Evolutionary conservation across 176 grass and related monocot species (phyloP).

Genomic region (Bolboschoenus planiculmis): DNA sequence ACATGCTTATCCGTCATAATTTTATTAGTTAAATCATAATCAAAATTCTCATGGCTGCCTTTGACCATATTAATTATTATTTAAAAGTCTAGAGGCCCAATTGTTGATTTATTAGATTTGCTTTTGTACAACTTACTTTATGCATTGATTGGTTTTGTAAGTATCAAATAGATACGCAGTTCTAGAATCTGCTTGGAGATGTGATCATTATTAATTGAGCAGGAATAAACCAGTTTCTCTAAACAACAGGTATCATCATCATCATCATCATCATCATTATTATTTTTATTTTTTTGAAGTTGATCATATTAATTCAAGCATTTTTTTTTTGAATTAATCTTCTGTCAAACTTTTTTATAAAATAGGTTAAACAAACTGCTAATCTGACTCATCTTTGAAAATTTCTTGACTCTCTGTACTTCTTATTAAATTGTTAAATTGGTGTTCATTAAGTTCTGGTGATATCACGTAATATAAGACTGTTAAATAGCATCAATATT

Average conservation of each 20-base stretch:
- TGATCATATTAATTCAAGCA: background rate
- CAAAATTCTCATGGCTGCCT: background rate
- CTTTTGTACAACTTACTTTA: background rate
- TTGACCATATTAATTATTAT: background rate
- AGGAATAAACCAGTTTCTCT: background rate
- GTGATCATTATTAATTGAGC: background rate
- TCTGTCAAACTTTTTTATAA: background rate
- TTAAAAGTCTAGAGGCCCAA: background rate
- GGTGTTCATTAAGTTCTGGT: background rate
- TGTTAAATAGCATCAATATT: background rate
- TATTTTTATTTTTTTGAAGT: background rate
- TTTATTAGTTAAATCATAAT: background rate
- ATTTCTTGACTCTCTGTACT: background rate
- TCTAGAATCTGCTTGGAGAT: background rate
- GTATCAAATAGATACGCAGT: background rate
- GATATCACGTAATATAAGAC: background rate
- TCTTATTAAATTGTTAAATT: background rate
- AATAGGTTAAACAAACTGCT: background rate
- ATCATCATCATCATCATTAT: too few relatives aligned
- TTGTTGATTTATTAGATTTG: background rate
- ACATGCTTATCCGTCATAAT: background rate
- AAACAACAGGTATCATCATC: too few relatives aligned
- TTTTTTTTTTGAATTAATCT: background rate
- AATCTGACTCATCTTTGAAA: background rate
- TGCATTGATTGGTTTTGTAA: background rate